These are phyloP conservation scores for Actinidia arguta DNA, from an alignment of 179 eudicot species.

Conservation along the genomic window DNA sequence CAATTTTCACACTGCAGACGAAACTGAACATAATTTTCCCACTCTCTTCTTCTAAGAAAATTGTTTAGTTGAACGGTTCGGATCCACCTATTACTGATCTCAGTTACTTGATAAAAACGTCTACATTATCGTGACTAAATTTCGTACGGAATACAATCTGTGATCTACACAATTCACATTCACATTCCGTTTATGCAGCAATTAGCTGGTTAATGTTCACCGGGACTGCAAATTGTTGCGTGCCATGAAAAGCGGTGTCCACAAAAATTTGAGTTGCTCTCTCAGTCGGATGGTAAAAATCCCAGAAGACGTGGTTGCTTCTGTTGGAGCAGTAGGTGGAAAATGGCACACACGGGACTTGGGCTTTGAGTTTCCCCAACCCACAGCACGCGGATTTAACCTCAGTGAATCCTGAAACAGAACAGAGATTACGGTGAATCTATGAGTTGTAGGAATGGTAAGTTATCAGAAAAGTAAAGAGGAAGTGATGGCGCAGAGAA, in stretches of 20 bases:
- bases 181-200: conserved; percentile 16
- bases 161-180: neutral
- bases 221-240: conserved; percentile 43
- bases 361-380: conserved; percentile 59
- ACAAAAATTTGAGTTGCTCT: conserved; percentile 50
- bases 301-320: conserved; percentile 79
- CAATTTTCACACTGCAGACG: neutral
- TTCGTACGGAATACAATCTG: too few species aligned
- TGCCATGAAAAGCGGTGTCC: conserved; percentile 40
- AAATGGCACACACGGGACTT: conserved; percentile 61
- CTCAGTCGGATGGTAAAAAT: conserved; percentile 78
- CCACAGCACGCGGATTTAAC: conserved; percentile 75
- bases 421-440: neutral
- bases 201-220: conserved; percentile 58
- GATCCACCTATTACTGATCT: neutral
- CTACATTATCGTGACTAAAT: neutral
- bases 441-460: neutral
- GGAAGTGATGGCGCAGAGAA: neutral
- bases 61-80: too few species aligned
- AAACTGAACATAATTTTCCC: neutral
- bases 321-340: conserved; percentile 62
- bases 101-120: neutral
- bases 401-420: conserved; percentile 71
- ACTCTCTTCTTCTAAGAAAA: neutral
- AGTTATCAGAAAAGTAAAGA: neutral